A percentile compares a stretch with the other conserved stretches of the same genome.
phyloP scores from a whole-genome alignment of 2,329 filamentous ascomycete genomes.

The Ophiosphaerella narmari region DNA sequence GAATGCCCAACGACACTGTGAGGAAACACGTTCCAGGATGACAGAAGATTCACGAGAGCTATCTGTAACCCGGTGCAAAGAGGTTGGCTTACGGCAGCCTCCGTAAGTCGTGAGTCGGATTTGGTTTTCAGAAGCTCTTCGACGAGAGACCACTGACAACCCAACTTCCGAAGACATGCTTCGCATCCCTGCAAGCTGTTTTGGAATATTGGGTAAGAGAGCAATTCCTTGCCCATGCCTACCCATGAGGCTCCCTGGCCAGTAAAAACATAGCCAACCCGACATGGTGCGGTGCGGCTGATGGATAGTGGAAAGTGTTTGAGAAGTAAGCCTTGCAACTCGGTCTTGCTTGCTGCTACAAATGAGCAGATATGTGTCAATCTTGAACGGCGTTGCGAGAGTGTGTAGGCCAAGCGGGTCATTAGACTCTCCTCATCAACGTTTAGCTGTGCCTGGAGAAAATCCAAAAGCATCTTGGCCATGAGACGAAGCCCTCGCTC shows the following conservation, averaged over 20 bases:
- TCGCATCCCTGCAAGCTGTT: constrained; percentile 9
- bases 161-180: constrained; percentile 5
- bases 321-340: constrained; percentile 1
- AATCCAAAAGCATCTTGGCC: constrained; percentile 21
- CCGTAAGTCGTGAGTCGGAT: constrained; percentile 8
- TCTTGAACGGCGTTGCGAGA: constrained; percentile 17
- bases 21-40: constrained; percentile 20
- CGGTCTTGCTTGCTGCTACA: constrained; percentile 3
- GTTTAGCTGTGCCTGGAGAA: constrained; percentile 6
- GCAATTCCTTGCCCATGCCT: constrained; percentile 48
- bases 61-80: constrained; percentile 30
- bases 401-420: constrained; percentile 23
- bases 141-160: constrained; percentile 12
- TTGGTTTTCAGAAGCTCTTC: constrained; percentile 13
- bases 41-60: constrained; percentile 21
- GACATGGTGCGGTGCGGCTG: background rate
- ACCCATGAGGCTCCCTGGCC: constrained; percentile 52
- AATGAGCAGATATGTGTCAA: constrained; percentile 1
- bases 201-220: constrained; percentile 20
- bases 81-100: constrained; percentile 21
- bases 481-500: constrained; percentile 4
- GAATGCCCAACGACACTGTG: constrained; percentile 29
- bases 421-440: background rate
- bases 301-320: background rate
- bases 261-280: constrained; percentile 43